These are phyloP conservation scores for Amphicarpaea edgeworthii DNA, from an alignment of 306 rosid species.

Conservation along the genomic window DNA sequence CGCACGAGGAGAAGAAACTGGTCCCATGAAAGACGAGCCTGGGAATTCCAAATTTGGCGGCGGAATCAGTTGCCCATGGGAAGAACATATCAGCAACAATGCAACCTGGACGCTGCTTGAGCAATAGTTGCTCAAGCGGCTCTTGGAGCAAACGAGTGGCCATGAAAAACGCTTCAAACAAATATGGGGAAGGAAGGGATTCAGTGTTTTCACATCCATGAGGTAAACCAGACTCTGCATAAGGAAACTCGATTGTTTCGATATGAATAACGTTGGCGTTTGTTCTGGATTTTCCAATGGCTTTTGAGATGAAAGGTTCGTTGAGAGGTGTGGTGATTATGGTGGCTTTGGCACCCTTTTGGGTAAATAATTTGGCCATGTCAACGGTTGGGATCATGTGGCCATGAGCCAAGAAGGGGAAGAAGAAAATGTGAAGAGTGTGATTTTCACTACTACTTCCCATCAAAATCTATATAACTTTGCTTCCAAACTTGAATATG, in stretches of 20 bases:
- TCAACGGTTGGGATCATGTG: constrained; percentile 18
- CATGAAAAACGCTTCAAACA: background rate
- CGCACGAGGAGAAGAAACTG: constrained; percentile 48
- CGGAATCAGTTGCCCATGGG: constrained; percentile 49
- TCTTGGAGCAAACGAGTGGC: constrained; percentile 5
- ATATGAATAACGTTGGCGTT: background rate
- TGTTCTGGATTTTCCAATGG: constrained; percentile 9
- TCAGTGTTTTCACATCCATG: constrained; percentile 39
- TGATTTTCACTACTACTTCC: background rate
- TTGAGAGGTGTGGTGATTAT: constrained; percentile 60
- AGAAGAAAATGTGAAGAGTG: constrained; percentile 50
- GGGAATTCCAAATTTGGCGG: constrained; percentile 50
- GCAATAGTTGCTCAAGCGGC: constrained; percentile 40
- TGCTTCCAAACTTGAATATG: no score
- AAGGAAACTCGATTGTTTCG: constrained; percentile 41
- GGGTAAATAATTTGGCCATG: constrained; percentile 55
- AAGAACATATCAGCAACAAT: constrained; percentile 41
- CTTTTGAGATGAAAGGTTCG: constrained; percentile 31
- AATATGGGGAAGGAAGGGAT: constrained; percentile 32
- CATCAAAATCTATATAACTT: background rate
- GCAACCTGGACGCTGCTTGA: constrained; percentile 23
- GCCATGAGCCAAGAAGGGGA: constrained; percentile 59
- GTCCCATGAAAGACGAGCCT: constrained; percentile 50
- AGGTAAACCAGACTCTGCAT: constrained; percentile 41
- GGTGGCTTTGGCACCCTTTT: constrained; percentile 43